These are phyloP conservation scores for Rhazya stricta DNA, from an alignment of 257 asterid genomes.

Conservation along the genomic window DNA sequence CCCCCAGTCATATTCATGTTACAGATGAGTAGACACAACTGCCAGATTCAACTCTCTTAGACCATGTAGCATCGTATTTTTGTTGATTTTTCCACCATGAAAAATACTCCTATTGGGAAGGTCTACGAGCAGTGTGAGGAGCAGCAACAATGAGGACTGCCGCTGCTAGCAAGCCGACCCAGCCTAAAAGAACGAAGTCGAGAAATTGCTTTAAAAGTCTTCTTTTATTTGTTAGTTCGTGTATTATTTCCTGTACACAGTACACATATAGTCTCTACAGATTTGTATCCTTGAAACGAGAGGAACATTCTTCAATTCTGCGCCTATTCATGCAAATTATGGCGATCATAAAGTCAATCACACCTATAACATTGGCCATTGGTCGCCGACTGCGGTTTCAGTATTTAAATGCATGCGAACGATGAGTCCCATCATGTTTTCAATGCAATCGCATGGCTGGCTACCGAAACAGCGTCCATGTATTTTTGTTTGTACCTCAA, in stretches of 20 bases:
- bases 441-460: background rate
- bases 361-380: background rate
- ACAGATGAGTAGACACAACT: constrained; percentile 12
- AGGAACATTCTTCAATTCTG: background rate
- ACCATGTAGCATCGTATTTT: background rate
- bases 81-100: constrained; percentile 3
- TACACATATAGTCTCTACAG: too few relatives aligned
- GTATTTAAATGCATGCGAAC: background rate
- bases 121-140: too few relatives aligned
- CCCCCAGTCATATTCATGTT: constrained; percentile 37
- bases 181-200: background rate
- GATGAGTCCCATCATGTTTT: background rate
- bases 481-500: too few relatives aligned
- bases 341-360: background rate
- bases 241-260: background rate
- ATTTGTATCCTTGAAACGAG: background rate
- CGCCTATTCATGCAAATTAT: background rate
- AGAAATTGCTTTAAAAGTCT: background rate
- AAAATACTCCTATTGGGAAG: constrained; percentile 6
- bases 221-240: background rate
- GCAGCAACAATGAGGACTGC: background rate
- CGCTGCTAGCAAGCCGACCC: constrained; percentile 5
- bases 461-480: too few relatives aligned
- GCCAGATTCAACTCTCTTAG: background rate
- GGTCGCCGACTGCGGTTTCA: background rate